A percentile compares a stretch with the other conserved stretches of the same genome.
phyloP scores from a whole-genome alignment of 352 stramenopile species.

The Phytopythium mirpurense region DNA sequence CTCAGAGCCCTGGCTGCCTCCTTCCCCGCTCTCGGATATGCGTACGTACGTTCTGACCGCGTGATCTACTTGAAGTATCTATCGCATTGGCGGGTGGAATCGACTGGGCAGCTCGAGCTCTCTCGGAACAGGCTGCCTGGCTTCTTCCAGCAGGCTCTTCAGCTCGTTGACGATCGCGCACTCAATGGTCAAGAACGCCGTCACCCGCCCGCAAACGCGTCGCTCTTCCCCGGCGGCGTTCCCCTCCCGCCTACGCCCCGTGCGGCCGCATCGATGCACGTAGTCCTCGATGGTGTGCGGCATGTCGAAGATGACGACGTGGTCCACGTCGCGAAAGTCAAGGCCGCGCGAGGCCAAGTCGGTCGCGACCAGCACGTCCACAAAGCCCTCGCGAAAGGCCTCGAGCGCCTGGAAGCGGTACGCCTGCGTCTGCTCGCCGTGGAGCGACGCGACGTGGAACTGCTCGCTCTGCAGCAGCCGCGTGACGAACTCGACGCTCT shows the following conservation, averaged over 20 bases:
- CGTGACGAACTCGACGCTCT: conserved; percentile 91
- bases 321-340: conserved; percentile 81
- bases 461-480: conserved; percentile 92
- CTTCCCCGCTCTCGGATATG: not conserved
- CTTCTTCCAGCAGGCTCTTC: conserved; percentile 36
- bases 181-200: conserved; percentile 49
- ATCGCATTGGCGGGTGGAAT: conserved; percentile 20
- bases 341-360: conserved; percentile 87
- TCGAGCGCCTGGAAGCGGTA: conserved; percentile 46
- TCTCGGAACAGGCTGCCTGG: conserved; percentile 34
- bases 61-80: no score
- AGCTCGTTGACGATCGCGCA: conserved; percentile 51
- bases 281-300: conserved; percentile 89
- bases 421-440: conserved; percentile 84
- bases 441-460: conserved; percentile 93
- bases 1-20: not conserved
- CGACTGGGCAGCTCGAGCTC: conserved; percentile 38
- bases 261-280: conserved; percentile 86
- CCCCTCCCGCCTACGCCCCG: conserved; percentile 23
- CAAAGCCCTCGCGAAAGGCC: conserved; percentile 40
- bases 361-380: conserved; percentile 88
- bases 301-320: conserved; percentile 90
- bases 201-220: conserved; percentile 27
- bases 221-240: conserved; percentile 12
- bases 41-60: not conserved